These are phyloP conservation scores for Chrysanthemum lavandulifolium DNA, from an alignment of 129 eudicot species.

Conservation along the genomic window DNA sequence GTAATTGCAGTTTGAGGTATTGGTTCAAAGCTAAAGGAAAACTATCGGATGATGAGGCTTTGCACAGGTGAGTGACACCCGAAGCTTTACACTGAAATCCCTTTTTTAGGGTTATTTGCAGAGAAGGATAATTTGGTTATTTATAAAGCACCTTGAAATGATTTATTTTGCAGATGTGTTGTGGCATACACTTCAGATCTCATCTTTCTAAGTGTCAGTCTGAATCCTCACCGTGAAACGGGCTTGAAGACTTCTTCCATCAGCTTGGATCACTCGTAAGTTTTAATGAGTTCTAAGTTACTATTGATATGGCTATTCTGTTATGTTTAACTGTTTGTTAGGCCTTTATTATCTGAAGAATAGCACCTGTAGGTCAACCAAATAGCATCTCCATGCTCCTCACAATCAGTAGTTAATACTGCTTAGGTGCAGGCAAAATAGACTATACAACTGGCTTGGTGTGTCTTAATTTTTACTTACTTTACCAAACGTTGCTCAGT, in stretches of 20 bases:
- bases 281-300: slow-evolving; percentile 6
- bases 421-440: not conserved
- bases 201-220: slow-evolving; percentile 58
- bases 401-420: not conserved
- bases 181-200: slow-evolving; percentile 90
- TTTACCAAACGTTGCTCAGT: not conserved
- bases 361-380: not conserved
- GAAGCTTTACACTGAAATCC: not conserved
- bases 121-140: slow-evolving; percentile 1
- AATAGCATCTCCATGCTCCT: not conserved
- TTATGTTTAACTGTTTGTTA: not conserved
- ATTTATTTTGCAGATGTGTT: slow-evolving; percentile 68
- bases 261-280: slow-evolving; percentile 98
- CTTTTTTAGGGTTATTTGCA: slow-evolving; percentile 1
- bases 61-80: slow-evolving; percentile 70
- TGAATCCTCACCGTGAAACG: slow-evolving; percentile 84
- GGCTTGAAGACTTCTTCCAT: slow-evolving; percentile 62
- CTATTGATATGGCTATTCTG: slow-evolving; percentile 8
- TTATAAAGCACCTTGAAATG: slow-evolving; percentile 16
- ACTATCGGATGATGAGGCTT: slow-evolving; percentile 93
- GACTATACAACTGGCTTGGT: not conserved
- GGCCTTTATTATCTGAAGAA: not conserved
- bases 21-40: slow-evolving; percentile 97
- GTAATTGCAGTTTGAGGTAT: slow-evolving; percentile 66
- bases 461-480: not conserved